phyloP scores from a whole-genome alignment of 768 basidiomycete species.

The Termitomyces sp. region DNA sequence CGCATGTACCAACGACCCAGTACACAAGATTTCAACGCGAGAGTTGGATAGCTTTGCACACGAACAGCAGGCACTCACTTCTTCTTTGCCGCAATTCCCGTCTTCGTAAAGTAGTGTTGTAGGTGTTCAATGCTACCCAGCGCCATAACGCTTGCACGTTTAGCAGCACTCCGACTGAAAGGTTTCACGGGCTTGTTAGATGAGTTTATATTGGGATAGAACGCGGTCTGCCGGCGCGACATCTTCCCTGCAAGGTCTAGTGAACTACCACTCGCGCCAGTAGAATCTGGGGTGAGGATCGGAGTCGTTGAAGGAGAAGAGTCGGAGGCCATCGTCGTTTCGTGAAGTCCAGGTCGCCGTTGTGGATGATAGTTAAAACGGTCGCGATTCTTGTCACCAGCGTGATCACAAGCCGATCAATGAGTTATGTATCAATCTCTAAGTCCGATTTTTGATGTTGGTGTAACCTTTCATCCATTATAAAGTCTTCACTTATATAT shows the following conservation, averaged over 20 bases:
- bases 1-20: background rate
- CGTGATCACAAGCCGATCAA: conserved; percentile 6
- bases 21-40: background rate
- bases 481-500: background rate
- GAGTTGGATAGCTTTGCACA: too few relatives aligned
- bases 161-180: conserved; percentile 87
- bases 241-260: conserved; percentile 30
- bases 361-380: conserved; percentile 7
- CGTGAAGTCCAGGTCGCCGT: conserved; percentile 1
- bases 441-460: background rate
- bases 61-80: conserved; percentile 44
- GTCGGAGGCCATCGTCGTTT: conserved; percentile 28
- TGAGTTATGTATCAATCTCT: background rate
- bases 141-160: conserved; percentile 90
- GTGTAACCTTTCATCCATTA: background rate
- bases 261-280: conserved; percentile 29
- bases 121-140: conserved; percentile 95
- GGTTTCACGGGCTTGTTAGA: conserved; percentile 74
- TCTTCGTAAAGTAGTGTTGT: conserved; percentile 92
- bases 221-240: conserved; percentile 63
- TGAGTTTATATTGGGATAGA: conserved; percentile 71
- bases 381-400: background rate
- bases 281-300: conserved; percentile 58
- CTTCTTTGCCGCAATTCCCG: conserved; percentile 67
- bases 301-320: conserved; percentile 46